Base-by-base conservation (phyloP, 768 basidiomycete species). In the Tephrocybe sp. region DNA sequence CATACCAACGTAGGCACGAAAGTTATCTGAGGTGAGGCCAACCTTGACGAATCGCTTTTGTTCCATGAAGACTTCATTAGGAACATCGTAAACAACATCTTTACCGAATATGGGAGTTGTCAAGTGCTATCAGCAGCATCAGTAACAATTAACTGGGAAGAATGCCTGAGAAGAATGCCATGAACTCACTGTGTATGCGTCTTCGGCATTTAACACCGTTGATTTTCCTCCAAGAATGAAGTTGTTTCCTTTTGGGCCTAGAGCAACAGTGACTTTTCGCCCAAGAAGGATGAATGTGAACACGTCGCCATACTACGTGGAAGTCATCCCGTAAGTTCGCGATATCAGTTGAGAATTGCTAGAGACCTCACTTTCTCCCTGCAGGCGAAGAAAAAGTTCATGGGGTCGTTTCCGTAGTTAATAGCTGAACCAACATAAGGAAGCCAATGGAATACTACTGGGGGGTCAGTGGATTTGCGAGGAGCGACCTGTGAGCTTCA, bases 21-120 rank as follows among this genome's bases (percentile, higher is more conserved):
- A 84, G 68, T 95, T 95, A 22, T 98, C 95, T 11, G 82, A 84
- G 9, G 93, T 90, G 18, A 99, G 82, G 19, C 97, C 95, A 53
- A 93, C 85, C 73, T 99, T 99, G 69, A 98, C 87, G 63, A 98
- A 98, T 65, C 88, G 89, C 78, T 99, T 99, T 68, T 99, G 97
- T 61, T 99, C 94, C 95, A 99, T 98, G 69, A 99, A 86, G 37
- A 89, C 72, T 39, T 95, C 90, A 67, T 98, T 98, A 26, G 97
- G 96, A 43, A 91, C 85, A 60, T 98, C 97, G 65, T 98, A 99
- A 9, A 98, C 95, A 38, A 99, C 97, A 39, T 92, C 95, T 63
- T 92, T 93, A 37, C 97, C 97, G 61, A 99, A 99, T 11, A 98
- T 86, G 4, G 96, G 96, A 0, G 89, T 95, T 0, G 94, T 96